A percentile compares a stretch with the other conserved stretches of the same genome.
phyloP scores from a whole-genome alignment of 805 yeast species.

The Barnettozyma salicaria region DNA sequence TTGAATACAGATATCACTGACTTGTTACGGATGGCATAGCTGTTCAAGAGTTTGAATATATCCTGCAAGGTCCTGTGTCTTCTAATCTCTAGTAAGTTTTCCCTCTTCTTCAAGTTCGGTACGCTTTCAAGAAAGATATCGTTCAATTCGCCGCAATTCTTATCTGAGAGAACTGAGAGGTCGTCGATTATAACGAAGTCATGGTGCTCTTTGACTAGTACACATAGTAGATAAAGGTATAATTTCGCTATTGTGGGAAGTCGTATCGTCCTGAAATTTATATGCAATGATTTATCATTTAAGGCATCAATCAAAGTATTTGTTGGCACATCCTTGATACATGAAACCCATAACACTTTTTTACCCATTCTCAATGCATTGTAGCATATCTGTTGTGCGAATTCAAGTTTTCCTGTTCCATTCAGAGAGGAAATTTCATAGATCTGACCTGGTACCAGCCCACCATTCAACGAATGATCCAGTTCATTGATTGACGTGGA shows the following conservation, averaged over 20 bases:
- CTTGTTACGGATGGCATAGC: conserved; percentile 15
- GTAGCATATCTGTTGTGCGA: conserved; percentile 12
- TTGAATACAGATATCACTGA: conserved; percentile 17
- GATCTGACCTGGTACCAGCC: conserved; percentile 22
- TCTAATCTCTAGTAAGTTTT: conserved; percentile 5
- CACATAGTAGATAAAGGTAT: conserved; percentile 13
- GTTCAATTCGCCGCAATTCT: conserved; percentile 13
- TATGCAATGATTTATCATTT: conserved; percentile 2
- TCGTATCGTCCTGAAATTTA: conserved; percentile 6
- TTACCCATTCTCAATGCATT: conserved; percentile 15
- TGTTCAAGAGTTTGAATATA: conserved; percentile 16
- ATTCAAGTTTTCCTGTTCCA: conserved; percentile 18
- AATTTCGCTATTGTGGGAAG: conserved; percentile 9
- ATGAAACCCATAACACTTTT: conserved; percentile 21
- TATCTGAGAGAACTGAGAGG: conserved; percentile 14
- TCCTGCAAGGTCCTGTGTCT: conserved; percentile 11
- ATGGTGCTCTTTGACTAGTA: conserved; percentile 5
- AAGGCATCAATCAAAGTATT: neutral
- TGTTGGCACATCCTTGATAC: conserved; percentile 14
- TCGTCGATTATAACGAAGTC: conserved; percentile 23
- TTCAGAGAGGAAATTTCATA: conserved; percentile 21
- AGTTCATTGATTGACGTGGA: conserved; percentile 13
- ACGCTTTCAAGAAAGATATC: neutral
- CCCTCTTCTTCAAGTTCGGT: conserved; percentile 4
- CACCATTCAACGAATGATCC: conserved; percentile 20